Evolutionary conservation across 2,329 filamentous ascomycete genomes (phyloP).

Genomic region (Tolypocladium endophyticum): DNA sequence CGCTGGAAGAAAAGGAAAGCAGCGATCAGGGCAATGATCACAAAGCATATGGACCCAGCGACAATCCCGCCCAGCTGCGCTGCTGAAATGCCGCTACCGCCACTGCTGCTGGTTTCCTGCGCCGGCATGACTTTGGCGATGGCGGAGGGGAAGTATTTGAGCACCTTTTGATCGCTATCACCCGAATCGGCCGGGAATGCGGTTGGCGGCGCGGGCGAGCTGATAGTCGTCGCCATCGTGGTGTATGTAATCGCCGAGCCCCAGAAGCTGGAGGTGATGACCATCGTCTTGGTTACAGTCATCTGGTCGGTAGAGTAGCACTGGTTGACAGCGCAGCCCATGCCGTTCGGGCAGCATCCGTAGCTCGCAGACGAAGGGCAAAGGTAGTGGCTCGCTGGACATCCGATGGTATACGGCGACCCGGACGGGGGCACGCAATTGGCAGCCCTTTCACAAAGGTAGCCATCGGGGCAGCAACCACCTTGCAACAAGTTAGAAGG

Average conservation of each 20-base stretch:
- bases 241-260: conserved; percentile 29
- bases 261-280: conserved; percentile 33
- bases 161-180: conserved; percentile 17
- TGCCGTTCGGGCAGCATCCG: conserved; percentile 41
- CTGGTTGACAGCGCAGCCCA: conserved; percentile 34
- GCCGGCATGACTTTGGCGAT: conserved; percentile 23
- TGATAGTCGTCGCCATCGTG: conserved; percentile 25
- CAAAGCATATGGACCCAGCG: conserved; percentile 35
- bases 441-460: conserved; percentile 26
- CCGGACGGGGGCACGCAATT: conserved; percentile 35
- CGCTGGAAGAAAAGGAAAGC: conserved; percentile 39
- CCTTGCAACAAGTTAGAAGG: conserved; percentile 18
- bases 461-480: conserved; percentile 34
- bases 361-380: conserved; percentile 40
- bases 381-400: conserved; percentile 31
- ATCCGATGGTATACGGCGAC: conserved; percentile 26
- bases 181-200: conserved; percentile 12
- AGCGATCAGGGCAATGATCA: conserved; percentile 35
- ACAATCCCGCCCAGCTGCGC: conserved; percentile 42
- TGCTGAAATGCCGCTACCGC: conserved; percentile 23
- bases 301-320: conserved; percentile 38
- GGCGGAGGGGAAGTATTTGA: conserved; percentile 33
- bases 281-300: conserved; percentile 32
- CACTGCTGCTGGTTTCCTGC: conserved; percentile 11
- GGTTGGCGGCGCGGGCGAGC: conserved; percentile 25